phyloP scores from a whole-genome alignment of 805 yeast genomes.

The Candida corydali region DNA sequence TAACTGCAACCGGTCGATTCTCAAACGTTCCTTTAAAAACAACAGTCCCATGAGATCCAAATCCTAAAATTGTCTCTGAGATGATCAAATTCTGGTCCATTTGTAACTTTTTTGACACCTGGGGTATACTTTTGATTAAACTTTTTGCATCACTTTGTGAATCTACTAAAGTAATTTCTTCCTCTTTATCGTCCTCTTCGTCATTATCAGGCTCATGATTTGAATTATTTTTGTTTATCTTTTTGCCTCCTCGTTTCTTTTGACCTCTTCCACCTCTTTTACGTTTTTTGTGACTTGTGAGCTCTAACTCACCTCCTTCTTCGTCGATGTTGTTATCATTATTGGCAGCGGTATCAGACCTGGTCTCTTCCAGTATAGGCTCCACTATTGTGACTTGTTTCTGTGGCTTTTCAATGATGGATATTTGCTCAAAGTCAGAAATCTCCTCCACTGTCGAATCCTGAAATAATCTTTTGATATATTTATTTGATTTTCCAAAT shows the following conservation, averaged over 20 bases:
- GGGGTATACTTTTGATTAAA: constrained; percentile 19
- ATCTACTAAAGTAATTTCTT: constrained; percentile 7
- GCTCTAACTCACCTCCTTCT: constrained; percentile 10
- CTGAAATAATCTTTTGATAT: constrained; percentile 4
- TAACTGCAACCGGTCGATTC: constrained; percentile 91
- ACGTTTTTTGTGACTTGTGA: constrained; percentile 48
- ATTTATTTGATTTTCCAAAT: constrained; percentile 32
- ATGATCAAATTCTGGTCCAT: constrained; percentile 53
- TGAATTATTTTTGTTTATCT: constrained; percentile 18
- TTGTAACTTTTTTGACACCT: constrained; percentile 30
- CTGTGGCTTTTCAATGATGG: not conserved
- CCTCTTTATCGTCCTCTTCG: constrained; percentile 12
- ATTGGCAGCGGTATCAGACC: too few species aligned
- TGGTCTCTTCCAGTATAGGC: not conserved
- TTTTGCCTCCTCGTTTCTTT: constrained; percentile 46
- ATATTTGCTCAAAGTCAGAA: constrained; percentile 1
- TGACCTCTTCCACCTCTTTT: constrained; percentile 89
- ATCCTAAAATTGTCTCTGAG: constrained; percentile 78
- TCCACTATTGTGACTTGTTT: constrained; percentile 20
- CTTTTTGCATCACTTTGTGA: constrained; percentile 23
- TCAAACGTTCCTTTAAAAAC: constrained; percentile 90
- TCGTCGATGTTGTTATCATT: constrained; percentile 11
- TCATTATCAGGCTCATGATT: constrained; percentile 2
- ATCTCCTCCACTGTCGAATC: constrained; percentile 4
- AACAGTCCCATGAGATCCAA: constrained; percentile 95